A percentile compares a stretch with the other conserved stretches of the same genome.
These are phyloP conservation scores for Panus rudis DNA, from an alignment of 768 basidiomycete species.

Conservation along the genomic window DNA sequence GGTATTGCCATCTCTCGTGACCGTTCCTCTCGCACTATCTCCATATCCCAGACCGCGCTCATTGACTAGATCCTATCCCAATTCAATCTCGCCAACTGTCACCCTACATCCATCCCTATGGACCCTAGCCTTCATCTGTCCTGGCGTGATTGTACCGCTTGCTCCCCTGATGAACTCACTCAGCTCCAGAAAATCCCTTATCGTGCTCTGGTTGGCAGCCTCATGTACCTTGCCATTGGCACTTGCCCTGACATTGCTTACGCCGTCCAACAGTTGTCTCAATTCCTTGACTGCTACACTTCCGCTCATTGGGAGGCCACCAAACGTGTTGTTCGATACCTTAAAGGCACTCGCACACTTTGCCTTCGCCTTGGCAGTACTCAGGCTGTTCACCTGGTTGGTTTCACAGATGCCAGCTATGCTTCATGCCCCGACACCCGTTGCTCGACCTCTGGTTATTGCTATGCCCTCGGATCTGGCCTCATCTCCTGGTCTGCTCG, in stretches of 20 bases:
- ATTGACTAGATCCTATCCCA: constrained; percentile 12
- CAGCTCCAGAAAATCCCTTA: not conserved
- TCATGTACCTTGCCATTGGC: not conserved
- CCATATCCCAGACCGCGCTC: constrained; percentile 12
- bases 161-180: not conserved
- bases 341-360: constrained; percentile 14
- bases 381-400: too few relatives aligned
- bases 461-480: constrained; percentile 25
- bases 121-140: constrained; percentile 5
- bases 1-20: constrained; percentile 32
- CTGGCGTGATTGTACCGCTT: not conserved
- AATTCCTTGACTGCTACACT: constrained; percentile 13
- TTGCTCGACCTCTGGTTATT: constrained; percentile 30
- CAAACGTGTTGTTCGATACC: constrained; percentile 18
- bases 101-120: constrained; percentile 14
- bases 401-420: too few relatives aligned
- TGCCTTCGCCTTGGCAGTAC: constrained; percentile 4
- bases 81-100: constrained; percentile 9
- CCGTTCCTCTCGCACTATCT: constrained; percentile 9
- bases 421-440: too few relatives aligned
- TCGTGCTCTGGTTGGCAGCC: not conserved
- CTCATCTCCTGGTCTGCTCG: constrained; percentile 30
- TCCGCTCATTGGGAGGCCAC: constrained; percentile 14
- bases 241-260: constrained; percentile 23
- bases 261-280: constrained; percentile 16